Evolutionary conservation across 176 grass and related monocot genomes (phyloP), one percentile per base, ranked within the genome.

Genomic region (Oryza meyeriana): DNA sequence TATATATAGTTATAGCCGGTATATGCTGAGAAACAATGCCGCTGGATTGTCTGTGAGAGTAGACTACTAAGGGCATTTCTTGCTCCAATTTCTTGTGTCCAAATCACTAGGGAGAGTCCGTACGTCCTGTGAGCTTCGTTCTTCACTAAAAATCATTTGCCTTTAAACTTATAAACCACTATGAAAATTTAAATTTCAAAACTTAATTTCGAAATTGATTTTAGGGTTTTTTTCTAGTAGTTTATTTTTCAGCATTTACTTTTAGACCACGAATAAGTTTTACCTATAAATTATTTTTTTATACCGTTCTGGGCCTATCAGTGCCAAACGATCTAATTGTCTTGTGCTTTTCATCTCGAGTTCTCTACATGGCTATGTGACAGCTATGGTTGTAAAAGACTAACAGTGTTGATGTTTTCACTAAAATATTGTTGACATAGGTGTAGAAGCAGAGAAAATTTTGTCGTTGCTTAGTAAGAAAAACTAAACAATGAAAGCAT

Each of bases 1-100:
- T n/a, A n/a, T 69, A n/a, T 71, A 71, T 22, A 24, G 30, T 70
- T 77, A 24, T 44, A 33, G 30, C 41, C 36, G 32, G 72, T 59
- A 76, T 81, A 81, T 81, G 82, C 87, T 22, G 77, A 18, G 78
- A 85, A 85, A 62, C 70, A 26, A 63, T 80, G 87, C 70, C 71
- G 71, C 55, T 81, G 63, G 11, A 22, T 42, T 27, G 25, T 68
- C 64, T 55, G 38, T 6, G 14, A 58, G 68, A 71, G 70, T 25
- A 35, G 9, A 63, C 24, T 64, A 32, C 82, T 13, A 85, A 8
- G 64, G 55, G 14, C 11, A 27, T 27, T 85, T 89, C 68, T 85
- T 89, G 71, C 70, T 83, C 39, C 48, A 42, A 5, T 33, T 10
- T 61, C 18, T 42, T 31, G 12, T 3, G 24, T 11, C 67, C 58